phyloP scores from a whole-genome alignment of 1,284 basidiomycete species.

The Ustilago esculenta region DNA sequence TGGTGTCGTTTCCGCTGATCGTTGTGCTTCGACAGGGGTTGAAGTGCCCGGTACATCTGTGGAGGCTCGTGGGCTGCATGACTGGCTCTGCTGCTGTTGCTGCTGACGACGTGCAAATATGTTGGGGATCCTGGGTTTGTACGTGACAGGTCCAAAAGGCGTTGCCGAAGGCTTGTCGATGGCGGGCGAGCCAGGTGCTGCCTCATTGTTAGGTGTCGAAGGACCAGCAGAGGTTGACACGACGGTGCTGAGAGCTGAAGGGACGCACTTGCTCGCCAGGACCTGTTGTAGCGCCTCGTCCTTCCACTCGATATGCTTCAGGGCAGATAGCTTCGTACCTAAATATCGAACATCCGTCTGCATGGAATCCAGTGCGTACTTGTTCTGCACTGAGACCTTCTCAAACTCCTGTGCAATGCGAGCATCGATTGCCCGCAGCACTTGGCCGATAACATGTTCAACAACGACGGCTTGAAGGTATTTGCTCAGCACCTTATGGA shows the following conservation, averaged over 20 bases:
- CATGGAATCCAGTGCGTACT: constrained; percentile 42
- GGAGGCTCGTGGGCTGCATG: constrained; percentile 29
- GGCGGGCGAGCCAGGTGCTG: constrained; percentile 29
- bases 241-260: constrained; percentile 17
- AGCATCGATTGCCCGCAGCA: constrained; percentile 52
- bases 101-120: constrained; percentile 49
- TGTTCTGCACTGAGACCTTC: constrained; percentile 44
- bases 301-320: constrained; percentile 57
- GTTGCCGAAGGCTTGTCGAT: constrained; percentile 26
- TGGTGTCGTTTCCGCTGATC: constrained; percentile 27
- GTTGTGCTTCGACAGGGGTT: constrained; percentile 8
- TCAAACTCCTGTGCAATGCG: constrained; percentile 54
- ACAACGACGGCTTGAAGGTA: constrained; percentile 73
- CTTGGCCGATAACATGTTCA: constrained; percentile 56
- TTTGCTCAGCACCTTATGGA: constrained; percentile 94
- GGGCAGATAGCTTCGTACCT: constrained; percentile 44
- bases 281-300: constrained; percentile 46
- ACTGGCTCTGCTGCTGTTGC: constrained; percentile 30
- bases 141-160: constrained; percentile 35
- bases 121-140: constrained; percentile 45
- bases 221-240: constrained; percentile 18
- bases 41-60: constrained; percentile 15
- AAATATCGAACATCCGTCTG: constrained; percentile 49
- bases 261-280: constrained; percentile 23
- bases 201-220: constrained; percentile 25